Evolutionary conservation across 495 filamentous ascomycete species (phyloP), one percentile per base, ranked within the genome.

Genomic region (Xeromyces bisporus): DNA sequence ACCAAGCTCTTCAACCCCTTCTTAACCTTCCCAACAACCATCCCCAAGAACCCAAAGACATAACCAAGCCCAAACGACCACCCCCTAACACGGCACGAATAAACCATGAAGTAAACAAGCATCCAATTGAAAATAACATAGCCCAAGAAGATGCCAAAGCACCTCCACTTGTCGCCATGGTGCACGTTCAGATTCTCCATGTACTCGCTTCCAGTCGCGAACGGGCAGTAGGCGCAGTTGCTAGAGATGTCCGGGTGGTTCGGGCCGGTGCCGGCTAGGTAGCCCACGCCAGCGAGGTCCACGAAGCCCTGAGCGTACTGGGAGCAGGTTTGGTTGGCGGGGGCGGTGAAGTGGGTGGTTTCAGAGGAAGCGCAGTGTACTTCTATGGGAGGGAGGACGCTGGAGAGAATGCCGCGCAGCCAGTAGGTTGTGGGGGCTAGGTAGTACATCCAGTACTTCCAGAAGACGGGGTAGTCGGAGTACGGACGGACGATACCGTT

Each of bases 31-130:
- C 51, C 45, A 33, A 64, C 44, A 7, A 62, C 23, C 55, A 62
- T 58, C 1, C 67, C 73, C 15, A 63, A 23, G 1, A 42, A 39
- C 1, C 64, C 53, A 42, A 73, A 75, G 6, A 79, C 10, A 33
- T 55, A 58, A 0, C 73, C 69, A 24, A 83, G 55, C 0, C 80
- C 80, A 42, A 85, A 85, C 7, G 55, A 67, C 78, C 76, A 83
- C 5, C 75, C 67, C 37, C 66, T 66, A 28, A 89, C 68, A 11
- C 80, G 61, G 3, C 83, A 70, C 1, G 76, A 77, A 48, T 80
- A 89, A 32, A 87, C 69, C 37, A 91, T 82, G 59, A 91, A 86
- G 51, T 85, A 87, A 0, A 91, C 76, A 27, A 87, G 60, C 23
- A 57, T 45, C 73, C 76, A 87, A 43, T 87, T 87, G 32, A 68